phyloP scores from a whole-genome alignment of 495 filamentous ascomycete genomes.

The Podospora conica region DNA sequence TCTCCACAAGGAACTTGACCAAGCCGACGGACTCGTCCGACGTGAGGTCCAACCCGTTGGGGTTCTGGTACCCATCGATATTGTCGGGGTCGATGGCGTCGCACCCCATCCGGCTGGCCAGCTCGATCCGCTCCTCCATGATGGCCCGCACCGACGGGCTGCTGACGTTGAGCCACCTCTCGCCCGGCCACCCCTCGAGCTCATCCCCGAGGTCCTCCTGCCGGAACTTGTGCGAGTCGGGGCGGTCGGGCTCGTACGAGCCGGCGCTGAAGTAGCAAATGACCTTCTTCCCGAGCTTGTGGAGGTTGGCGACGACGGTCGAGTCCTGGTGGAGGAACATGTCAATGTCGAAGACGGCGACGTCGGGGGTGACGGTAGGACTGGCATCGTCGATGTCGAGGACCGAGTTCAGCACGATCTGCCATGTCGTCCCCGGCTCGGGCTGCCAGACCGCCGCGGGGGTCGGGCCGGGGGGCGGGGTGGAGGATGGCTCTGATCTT shows the following conservation, averaged over 20 bases:
- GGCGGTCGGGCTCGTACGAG: constrained; percentile 49
- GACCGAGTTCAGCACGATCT: constrained; percentile 28
- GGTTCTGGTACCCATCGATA: constrained; percentile 55
- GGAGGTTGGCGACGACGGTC: constrained; percentile 19
- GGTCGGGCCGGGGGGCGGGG: background rate
- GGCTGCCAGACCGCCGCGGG: constrained; percentile 21
- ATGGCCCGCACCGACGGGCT: constrained; percentile 53
- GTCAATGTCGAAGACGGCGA: constrained; percentile 28
- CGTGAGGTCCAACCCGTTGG: constrained; percentile 53
- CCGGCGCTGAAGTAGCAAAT: constrained; percentile 74
- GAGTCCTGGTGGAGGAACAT: constrained; percentile 22
- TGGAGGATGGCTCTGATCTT: background rate
- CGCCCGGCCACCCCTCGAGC: constrained; percentile 58
- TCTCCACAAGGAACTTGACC: constrained; percentile 51
- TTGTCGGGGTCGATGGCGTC: constrained; percentile 71
- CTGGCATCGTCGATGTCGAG: constrained; percentile 29
- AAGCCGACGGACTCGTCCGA: constrained; percentile 50
- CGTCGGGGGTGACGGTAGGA: constrained; percentile 23
- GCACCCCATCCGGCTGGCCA: constrained; percentile 56
- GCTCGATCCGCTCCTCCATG: constrained; percentile 49
- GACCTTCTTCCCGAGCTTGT: constrained; percentile 32
- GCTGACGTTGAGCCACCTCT: constrained; percentile 59
- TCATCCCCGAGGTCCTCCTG: constrained; percentile 44
- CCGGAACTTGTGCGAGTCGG: constrained; percentile 50
- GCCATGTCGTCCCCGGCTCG: constrained; percentile 17